These are phyloP conservation scores for Mycena latifolia DNA, from an alignment of 768 basidiomycete genomes.

Conservation along the genomic window DNA sequence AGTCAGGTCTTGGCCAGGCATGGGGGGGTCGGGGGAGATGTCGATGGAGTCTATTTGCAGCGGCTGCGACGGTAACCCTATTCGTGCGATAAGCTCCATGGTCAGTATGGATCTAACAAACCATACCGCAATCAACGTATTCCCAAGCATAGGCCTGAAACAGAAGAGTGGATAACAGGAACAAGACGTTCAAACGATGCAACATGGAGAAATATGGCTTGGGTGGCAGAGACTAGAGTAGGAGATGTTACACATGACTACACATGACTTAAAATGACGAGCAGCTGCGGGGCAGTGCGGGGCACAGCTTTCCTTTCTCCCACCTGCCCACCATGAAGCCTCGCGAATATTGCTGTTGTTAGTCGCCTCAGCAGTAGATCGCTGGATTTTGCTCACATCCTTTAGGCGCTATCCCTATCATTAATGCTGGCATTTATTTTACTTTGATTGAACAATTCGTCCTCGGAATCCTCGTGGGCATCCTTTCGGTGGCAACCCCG, in stretches of 20 bases:
- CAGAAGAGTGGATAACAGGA: conserved; percentile 7
- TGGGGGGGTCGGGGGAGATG: conserved; percentile 89
- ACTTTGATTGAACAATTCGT: conserved; percentile 83
- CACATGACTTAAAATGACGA: too few species aligned
- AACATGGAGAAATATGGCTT: conserved; percentile 15
- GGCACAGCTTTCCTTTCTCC: conserved; percentile 29
- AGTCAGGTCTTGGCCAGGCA: conserved; percentile 90
- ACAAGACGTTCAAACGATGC: conserved; percentile 15
- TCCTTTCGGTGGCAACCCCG: conserved; percentile 82
- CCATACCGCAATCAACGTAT: conserved; percentile 82
- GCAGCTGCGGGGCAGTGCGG: too few species aligned
- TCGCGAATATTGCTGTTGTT: conserved; percentile 91
- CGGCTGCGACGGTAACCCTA: conserved; percentile 59
- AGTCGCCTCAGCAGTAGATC: neutral
- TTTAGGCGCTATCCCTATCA: conserved; percentile 78
- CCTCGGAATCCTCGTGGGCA: conserved; percentile 74
- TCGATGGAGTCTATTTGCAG: conserved; percentile 78
- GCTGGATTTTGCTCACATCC: neutral
- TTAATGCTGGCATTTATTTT: conserved; percentile 92
- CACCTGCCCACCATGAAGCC: conserved; percentile 67
- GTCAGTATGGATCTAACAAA: neutral
- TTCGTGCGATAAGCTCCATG: conserved; percentile 22
- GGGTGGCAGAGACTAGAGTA: too few species aligned
- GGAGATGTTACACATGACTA: too few species aligned
- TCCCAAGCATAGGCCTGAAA: conserved; percentile 58